A percentile compares a stretch with the other conserved stretches of the same genome.
Evolutionary conservation across 2,329 filamentous ascomycete genomes (phyloP).

Genomic region (Tolypocladium inflatum): DNA sequence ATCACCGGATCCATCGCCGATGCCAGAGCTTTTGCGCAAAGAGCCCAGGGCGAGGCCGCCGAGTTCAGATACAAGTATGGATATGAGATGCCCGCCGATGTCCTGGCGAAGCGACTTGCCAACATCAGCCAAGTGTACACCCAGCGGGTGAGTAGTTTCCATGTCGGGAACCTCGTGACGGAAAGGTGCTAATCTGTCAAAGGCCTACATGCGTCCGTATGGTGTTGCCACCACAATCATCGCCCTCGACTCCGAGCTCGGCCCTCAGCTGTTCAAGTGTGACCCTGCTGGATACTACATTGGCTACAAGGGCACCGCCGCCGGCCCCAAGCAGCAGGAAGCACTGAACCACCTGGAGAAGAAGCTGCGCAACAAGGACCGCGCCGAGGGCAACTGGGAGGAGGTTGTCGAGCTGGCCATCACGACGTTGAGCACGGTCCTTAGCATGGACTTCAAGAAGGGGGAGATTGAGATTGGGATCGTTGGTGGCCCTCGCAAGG

Average conservation of each 20-base stretch:
- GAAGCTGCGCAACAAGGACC: conserved; percentile 99
- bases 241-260: conserved; percentile 83
- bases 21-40: conserved; percentile 83
- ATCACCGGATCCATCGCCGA: conserved; percentile 99
- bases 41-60: conserved; percentile 89
- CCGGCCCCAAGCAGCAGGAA: conserved; percentile 97
- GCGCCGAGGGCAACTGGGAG: conserved; percentile 86
- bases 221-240: conserved; percentile 93
- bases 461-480: conserved; percentile 97
- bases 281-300: conserved; percentile 97
- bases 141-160: conserved; percentile 62
- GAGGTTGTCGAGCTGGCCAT: conserved; percentile 97
- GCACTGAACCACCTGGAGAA: conserved; percentile 98
- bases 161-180: no score
- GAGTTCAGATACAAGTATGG: conserved; percentile 98
- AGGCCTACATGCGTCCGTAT: conserved; percentile 95
- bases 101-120: conserved; percentile 88
- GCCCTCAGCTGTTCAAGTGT: conserved; percentile 95
- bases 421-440: conserved; percentile 85
- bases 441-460: conserved; percentile 99
- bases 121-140: conserved; percentile 99
- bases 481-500: conserved; percentile 75
- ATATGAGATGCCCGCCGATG: conserved; percentile 99
- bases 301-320: conserved; percentile 96
- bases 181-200: not conserved